Conservation (phyloP, 1,284 basidiomycete species). For the Ganoderma lucidum region DNA sequence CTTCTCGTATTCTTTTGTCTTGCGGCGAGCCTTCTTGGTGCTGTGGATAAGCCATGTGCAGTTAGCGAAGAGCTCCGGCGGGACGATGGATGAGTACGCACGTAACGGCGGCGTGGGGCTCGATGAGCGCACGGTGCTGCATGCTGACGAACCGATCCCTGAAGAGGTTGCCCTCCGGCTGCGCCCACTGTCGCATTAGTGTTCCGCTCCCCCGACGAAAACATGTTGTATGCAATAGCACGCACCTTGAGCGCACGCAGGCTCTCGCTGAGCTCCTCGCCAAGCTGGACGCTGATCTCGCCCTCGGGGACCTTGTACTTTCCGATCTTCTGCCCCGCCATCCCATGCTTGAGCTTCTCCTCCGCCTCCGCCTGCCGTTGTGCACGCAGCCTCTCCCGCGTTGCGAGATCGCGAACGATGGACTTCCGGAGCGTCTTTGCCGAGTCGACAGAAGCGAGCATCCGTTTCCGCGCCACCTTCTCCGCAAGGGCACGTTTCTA, state of each 20-base stretch:
- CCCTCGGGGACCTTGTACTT: slow-evolving; percentile 79
- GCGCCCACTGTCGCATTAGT: not conserved
- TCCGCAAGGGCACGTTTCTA: slow-evolving; percentile 74
- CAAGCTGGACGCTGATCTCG: slow-evolving; percentile 86
- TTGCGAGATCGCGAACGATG: slow-evolving; percentile 49
- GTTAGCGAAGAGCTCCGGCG: not conserved
- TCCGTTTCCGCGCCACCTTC: slow-evolving; percentile 62
- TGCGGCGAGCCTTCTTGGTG: slow-evolving; percentile 66
- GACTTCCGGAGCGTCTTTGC: slow-evolving; percentile 61
- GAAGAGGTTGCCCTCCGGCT: slow-evolving; percentile 96
- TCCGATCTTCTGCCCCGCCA: slow-evolving; percentile 76
- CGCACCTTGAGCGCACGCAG: slow-evolving; percentile 85
- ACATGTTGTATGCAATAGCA: not conserved
- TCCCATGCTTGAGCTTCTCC: slow-evolving; percentile 60
- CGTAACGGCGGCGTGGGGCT: slow-evolving; percentile 78
- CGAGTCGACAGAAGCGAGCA: slow-evolving; percentile 63
- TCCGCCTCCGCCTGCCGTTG: slow-evolving; percentile 48
- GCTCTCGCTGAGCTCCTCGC: slow-evolving; percentile 91
- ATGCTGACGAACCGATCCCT: slow-evolving; percentile 87
- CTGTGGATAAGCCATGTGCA: slow-evolving; percentile 45
- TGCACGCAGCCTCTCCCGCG: slow-evolving; percentile 51
- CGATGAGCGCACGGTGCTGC: slow-evolving; percentile 81
- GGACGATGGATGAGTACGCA: slow-evolving; percentile 50
- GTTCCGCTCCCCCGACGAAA: not conserved
- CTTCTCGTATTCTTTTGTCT: slow-evolving; percentile 85